Evolutionary conservation across 192 early-diverging fungal species (phyloP).

Genomic region (Podochytrium sp.): DNA sequence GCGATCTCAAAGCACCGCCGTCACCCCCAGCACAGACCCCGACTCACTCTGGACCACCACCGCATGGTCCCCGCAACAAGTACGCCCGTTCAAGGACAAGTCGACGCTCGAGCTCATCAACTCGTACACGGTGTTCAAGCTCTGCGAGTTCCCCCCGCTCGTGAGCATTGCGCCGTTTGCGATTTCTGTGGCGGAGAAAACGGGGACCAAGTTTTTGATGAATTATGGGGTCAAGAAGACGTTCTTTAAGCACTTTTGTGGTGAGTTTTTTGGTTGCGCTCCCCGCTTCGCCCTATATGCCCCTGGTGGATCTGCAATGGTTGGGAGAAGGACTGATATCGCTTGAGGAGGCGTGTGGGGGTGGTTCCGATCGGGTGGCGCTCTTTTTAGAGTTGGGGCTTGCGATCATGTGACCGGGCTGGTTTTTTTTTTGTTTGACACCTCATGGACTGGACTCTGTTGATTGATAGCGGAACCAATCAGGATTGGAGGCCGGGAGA

Average conservation of each 20-base stretch:
- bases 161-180: conserved; percentile 63
- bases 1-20: not conserved
- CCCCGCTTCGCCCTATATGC: not conserved
- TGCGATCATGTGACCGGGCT: too few relatives aligned
- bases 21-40: not conserved
- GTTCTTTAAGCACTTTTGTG: conserved; percentile 91
- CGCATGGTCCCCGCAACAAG: conserved; percentile 9
- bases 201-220: conserved; percentile 29
- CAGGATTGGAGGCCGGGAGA: too few relatives aligned
- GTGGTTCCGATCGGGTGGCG: too few relatives aligned
- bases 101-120: conserved; percentile 62
- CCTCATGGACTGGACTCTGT: too few relatives aligned
- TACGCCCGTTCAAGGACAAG: conserved; percentile 58
- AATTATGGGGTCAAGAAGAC: conserved; percentile 68
- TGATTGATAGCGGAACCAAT: too few relatives aligned
- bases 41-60: conserved; percentile 1
- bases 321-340: too few relatives aligned
- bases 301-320: not conserved
- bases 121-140: conserved; percentile 70
- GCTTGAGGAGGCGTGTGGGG: too few relatives aligned
- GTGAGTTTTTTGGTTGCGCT: conserved; percentile 44
- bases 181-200: conserved; percentile 58
- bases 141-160: conserved; percentile 66
- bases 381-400: too few relatives aligned
- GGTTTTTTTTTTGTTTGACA: too few relatives aligned